A percentile compares a stretch with the other conserved stretches of the same genome.
These are phyloP conservation scores for Cetraspora pellucida DNA, from an alignment of 192 early-diverging fungal species.

Conservation along the genomic window DNA sequence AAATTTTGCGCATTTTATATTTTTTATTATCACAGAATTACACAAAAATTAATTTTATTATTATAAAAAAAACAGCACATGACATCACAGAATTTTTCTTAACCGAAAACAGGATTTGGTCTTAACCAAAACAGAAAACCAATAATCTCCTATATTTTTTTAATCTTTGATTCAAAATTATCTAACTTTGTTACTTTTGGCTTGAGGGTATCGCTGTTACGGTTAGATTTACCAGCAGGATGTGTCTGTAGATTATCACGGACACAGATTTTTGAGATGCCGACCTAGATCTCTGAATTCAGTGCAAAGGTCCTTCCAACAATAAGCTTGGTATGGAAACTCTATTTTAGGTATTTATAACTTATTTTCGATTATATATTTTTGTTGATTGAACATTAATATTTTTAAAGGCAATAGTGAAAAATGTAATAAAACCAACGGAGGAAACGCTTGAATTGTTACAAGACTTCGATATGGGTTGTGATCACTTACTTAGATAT, in stretches of 20 bases:
- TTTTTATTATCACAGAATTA: slow-evolving; percentile 15
- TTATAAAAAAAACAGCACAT: too few relatives aligned
- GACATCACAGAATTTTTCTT: too few relatives aligned
- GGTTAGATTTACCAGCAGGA: slow-evolving; percentile 30
- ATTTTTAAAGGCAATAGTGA: not conserved
- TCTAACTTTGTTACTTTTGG: slow-evolving; percentile 10
- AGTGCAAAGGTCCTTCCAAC: slow-evolving; percentile 6
- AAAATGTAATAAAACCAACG: not conserved
- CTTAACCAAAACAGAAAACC: too few relatives aligned
- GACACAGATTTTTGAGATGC: slow-evolving; percentile 16
- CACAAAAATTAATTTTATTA: too few relatives aligned
- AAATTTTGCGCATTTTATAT: too few relatives aligned
- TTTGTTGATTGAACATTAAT: not conserved
- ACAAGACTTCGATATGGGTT: too few relatives aligned
- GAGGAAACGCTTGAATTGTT: not conserved
- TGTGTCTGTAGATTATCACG: slow-evolving; percentile 17
- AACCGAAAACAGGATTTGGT: too few relatives aligned
- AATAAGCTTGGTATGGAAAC: slow-evolving; percentile 28
- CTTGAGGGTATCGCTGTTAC: slow-evolving; percentile 8
- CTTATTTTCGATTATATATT: not conserved
- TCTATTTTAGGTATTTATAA: not conserved
- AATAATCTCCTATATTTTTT: too few relatives aligned
- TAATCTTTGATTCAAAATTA: slow-evolving; percentile 13
- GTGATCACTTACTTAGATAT: too few relatives aligned
- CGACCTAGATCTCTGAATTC: slow-evolving; percentile 17